Evolutionary conservation across 2,329 filamentous ascomycete genomes (phyloP).

Genomic region (Scorias spongiosa): DNA sequence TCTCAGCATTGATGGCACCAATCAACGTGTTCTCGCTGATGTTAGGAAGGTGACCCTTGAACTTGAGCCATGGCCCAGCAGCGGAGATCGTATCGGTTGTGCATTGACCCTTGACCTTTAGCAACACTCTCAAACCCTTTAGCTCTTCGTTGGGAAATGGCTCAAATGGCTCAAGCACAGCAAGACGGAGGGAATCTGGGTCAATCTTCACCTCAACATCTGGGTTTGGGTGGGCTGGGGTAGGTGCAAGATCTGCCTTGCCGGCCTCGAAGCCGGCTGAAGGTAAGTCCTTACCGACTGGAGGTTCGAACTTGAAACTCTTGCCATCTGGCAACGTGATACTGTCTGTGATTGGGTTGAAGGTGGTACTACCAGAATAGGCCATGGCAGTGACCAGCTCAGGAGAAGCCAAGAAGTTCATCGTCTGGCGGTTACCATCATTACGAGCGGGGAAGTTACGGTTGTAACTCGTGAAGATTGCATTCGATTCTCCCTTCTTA

Average conservation of each 20-base stretch:
- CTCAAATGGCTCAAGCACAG: conserved; percentile 77
- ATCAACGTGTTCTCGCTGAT: conserved; percentile 96
- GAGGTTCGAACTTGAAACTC: conserved; percentile 69
- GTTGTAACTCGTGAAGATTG: conserved; percentile 95
- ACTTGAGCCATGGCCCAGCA: conserved; percentile 94
- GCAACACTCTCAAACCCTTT: conserved; percentile 64
- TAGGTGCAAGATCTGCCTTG: conserved; percentile 57
- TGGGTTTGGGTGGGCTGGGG: conserved; percentile 56
- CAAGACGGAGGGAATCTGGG: conserved; percentile 78
- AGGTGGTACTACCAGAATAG: conserved; percentile 81
- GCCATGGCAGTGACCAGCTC: conserved; percentile 95
- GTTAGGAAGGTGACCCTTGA: conserved; percentile 97
- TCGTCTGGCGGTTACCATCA: conserved; percentile 88
- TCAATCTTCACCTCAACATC: conserved; percentile 60
- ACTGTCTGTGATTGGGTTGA: conserved; percentile 86
- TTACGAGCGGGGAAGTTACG: conserved; percentile 96
- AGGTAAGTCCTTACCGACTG: conserved; percentile 44
- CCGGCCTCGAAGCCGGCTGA: conserved; percentile 68
- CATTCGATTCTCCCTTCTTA: conserved; percentile 72
- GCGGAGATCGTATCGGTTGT: conserved; percentile 98
- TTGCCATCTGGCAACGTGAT: conserved; percentile 66
- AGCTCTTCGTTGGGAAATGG: conserved; percentile 69
- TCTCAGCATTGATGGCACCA: conserved; percentile 82
- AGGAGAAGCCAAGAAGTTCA: conserved; percentile 97
- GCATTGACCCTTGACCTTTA: conserved; percentile 95